Base-by-base conservation (phyloP, 2,329 filamentous ascomycete genomes). In the Balansia obtecta region DNA sequence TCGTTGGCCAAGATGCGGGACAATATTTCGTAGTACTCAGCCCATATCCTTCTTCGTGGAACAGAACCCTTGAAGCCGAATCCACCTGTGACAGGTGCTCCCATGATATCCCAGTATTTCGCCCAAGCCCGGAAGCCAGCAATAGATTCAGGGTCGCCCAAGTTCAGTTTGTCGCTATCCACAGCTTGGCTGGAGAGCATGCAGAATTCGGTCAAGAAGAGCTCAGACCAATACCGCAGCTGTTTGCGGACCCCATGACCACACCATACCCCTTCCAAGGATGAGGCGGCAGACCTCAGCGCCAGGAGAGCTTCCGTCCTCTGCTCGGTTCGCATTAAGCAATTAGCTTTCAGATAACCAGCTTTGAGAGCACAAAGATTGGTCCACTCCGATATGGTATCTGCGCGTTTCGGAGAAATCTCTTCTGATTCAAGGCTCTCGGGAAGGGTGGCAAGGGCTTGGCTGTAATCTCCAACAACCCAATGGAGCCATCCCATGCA, bases 401-500 rank as follows among this genome's bases (percentile, higher is more conserved):
- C 72, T n/a, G 70, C 65, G n/a, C 70, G 68, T 45, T 76, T 73
- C 50, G 82, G 64, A 39, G 71, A 69, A 30, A 74, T 64, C 52
- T 79, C 70, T 33, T 77, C 74, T 43, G 73, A 70, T 45, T 76
- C 75, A 47, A 87, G 72, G 55, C 80, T 77, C 52, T 72, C 73
- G 4, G 87, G 86, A 13, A 95, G 70, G 51, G 72, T 76, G 37
- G 70, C 69, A 41, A 78, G 67, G 38, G 84, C 83, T 41, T 79
- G 64, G 1, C 70, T 71, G 55, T 85, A 85, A 57, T 94, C 85
- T 34, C 80, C 82, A 49, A 85, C 67, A 9, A 82, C 79, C 80
- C 86, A 95, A 61, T 94, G 82, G 59, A 95, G 73, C 86, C 89
- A 94, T 50, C 83, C 89, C 43, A 91, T 66, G 65, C 88, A 93